These are phyloP conservation scores for Coccinonectria pachysandricola DNA, from an alignment of 2,329 filamentous ascomycete genomes.

Conservation along the genomic window DNA sequence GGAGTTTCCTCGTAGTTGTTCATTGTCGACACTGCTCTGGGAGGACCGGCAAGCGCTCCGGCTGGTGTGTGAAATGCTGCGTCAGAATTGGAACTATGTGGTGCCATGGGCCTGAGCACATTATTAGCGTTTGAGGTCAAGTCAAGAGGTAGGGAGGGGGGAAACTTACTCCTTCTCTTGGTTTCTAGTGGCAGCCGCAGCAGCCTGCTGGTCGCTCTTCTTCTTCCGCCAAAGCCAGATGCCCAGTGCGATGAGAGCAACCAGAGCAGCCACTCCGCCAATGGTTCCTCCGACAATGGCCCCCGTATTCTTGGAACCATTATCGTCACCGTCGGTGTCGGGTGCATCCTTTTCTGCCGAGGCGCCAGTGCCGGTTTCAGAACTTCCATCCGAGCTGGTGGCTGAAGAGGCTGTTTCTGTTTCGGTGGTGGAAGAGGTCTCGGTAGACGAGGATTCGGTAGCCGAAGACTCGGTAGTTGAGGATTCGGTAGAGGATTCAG, in stretches of 20 bases:
- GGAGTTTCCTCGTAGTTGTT: too few relatives aligned
- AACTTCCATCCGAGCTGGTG: conserved; percentile 12
- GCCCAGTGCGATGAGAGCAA: conserved; percentile 30
- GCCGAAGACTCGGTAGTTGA: conserved; percentile 6
- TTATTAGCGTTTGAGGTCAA: too few relatives aligned
- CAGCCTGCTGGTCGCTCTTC: conserved; percentile 32
- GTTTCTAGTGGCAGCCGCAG: too few relatives aligned
- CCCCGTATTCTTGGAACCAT: conserved; percentile 28
- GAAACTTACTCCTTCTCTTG: too few relatives aligned
- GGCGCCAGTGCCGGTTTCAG: conserved; percentile 9
- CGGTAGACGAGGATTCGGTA: conserved; percentile 4
- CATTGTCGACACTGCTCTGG: too few relatives aligned
- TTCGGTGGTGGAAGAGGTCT: conserved; percentile 3
- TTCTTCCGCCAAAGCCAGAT: conserved; percentile 36
- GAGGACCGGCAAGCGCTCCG: too few relatives aligned
- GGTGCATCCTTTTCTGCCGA: conserved; percentile 19
- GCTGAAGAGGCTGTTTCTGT: conserved; percentile 3
- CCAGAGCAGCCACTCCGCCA: conserved; percentile 37
- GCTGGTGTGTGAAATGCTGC: too few relatives aligned
- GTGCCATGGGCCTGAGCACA: too few relatives aligned
- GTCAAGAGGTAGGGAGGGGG: too few relatives aligned
- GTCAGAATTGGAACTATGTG: too few relatives aligned
- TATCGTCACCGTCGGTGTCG: conserved; percentile 15
- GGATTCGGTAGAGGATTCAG: conserved; percentile 5
- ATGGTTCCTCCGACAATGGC: conserved; percentile 46